A percentile compares a stretch with the other conserved stretches of the same genome.
Evolutionary conservation across 768 basidiomycete species (phyloP).

Genomic region (Lentinula lateritia): DNA sequence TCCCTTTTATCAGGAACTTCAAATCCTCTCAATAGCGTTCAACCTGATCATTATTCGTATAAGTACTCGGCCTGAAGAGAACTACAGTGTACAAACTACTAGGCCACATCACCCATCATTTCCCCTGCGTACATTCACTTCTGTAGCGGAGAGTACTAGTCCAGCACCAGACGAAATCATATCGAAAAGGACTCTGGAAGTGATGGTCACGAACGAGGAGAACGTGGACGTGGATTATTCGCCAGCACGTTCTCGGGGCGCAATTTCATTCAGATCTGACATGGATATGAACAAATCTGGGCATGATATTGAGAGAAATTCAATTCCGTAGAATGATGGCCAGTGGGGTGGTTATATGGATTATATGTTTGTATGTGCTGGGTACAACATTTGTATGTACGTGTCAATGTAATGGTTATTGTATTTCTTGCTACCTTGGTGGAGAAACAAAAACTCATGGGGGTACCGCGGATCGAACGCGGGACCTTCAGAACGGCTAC

Average conservation of each 20-base stretch:
- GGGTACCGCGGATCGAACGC: neutral
- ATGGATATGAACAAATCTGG: neutral
- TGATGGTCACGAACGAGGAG: neutral
- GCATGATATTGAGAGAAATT: neutral
- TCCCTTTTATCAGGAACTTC: constrained; percentile 3
- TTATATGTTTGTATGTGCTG: neutral
- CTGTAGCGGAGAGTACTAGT: neutral
- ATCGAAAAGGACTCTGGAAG: neutral
- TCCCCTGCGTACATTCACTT: neutral
- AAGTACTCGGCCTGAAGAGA: neutral
- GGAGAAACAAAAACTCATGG: no score
- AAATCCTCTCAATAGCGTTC: constrained; percentile 11
- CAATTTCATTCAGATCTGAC: neutral
- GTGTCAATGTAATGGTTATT: no score
- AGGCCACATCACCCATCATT: neutral
- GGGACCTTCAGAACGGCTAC: neutral
- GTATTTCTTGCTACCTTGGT: no score
- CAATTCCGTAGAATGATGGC: neutral
- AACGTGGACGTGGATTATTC: neutral
- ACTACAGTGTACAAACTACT: neutral
- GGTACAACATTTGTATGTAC: no score
- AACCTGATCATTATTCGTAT: constrained; percentile 13
- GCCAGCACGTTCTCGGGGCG: neutral
- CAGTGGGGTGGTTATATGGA: no score
- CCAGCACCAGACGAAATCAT: neutral